phyloP scores from a whole-genome alignment of 2,329 filamentous ascomycete genomes.

The Raffaelea arxii region DNA sequence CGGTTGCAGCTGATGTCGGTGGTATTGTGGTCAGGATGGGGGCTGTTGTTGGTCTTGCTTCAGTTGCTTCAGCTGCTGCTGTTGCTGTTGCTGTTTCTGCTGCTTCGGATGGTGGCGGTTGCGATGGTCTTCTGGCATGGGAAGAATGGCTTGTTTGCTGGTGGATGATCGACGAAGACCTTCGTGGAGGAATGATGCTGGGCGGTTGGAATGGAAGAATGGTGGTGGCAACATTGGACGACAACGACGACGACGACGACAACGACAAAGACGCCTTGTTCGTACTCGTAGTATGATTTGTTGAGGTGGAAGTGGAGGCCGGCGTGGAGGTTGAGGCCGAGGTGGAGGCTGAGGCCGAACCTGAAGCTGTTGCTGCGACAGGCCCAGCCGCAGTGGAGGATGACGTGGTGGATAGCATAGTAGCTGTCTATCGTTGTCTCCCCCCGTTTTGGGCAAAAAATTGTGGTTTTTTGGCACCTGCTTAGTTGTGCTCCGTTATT shows the following conservation, averaged over 20 bases:
- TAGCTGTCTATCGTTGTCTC: too few species aligned
- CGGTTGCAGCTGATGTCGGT: neutral
- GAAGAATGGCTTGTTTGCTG: too few species aligned
- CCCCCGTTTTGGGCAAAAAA: too few species aligned
- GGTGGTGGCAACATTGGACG: slow-evolving; percentile 4
- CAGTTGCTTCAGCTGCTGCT: slow-evolving; percentile 3
- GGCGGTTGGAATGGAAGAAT: slow-evolving; percentile 37
- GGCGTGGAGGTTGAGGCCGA: too few species aligned
- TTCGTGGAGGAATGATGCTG: slow-evolving; percentile 62
- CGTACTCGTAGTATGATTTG: too few species aligned
- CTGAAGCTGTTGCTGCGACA: neutral
- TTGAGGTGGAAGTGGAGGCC: too few species aligned
- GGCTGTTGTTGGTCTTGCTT: slow-evolving; percentile 3
- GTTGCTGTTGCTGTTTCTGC: slow-evolving; percentile 23
- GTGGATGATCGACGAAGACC: slow-evolving; percentile 68
- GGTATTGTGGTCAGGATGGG: neutral
- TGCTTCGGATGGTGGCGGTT: too few species aligned
- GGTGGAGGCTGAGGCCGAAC: slow-evolving; percentile 2
- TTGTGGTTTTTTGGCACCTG: too few species aligned
- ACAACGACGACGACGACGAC: slow-evolving; percentile 2
- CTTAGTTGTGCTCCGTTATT: too few species aligned
- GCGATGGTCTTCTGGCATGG: too few species aligned
- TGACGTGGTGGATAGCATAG: slow-evolving; percentile 12
- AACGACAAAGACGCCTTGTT: slow-evolving; percentile 2
- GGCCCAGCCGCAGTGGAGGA: neutral